Evolutionary conservation across 225 moss, liverwort and hornwort species (phyloP).

Genomic region (Sphagnum tenellum): DNA sequence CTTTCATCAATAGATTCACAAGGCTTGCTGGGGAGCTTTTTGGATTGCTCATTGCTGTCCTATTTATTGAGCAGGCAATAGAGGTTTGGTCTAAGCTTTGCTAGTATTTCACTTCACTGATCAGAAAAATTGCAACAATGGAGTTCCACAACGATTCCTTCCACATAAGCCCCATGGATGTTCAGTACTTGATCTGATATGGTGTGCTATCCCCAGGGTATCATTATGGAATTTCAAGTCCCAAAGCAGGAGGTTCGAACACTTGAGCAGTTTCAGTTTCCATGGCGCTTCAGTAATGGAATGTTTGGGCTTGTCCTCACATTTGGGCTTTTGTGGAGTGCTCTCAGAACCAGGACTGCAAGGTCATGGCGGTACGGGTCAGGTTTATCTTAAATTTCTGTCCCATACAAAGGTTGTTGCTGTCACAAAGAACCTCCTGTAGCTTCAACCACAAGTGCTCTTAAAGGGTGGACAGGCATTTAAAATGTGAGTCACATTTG

Average conservation of each 20-base stretch:
- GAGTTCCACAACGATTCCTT: no score
- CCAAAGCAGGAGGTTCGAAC: constrained; percentile 30
- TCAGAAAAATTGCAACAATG: no score
- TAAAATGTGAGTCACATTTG: no score
- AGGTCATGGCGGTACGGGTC: constrained; percentile 56
- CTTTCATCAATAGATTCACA: constrained; percentile 69
- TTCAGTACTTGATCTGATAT: neutral
- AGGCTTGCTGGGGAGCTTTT: constrained; percentile 78
- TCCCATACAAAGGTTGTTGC: no score
- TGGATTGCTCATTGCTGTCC: constrained; percentile 66
- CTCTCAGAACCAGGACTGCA: constrained; percentile 51
- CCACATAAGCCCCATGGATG: no score
- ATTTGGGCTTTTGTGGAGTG: constrained; percentile 68
- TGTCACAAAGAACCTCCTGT: no score
- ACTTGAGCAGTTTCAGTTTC: constrained; percentile 31
- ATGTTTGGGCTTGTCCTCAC: constrained; percentile 62
- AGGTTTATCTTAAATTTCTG: constrained; percentile 14
- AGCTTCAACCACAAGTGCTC: no score
- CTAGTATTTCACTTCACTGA: no score
- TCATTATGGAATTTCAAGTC: constrained; percentile 50
- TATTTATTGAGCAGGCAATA: constrained; percentile 69
- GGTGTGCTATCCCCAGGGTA: constrained; percentile 34
- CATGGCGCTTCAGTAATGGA: constrained; percentile 77
- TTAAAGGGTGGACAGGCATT: no score
- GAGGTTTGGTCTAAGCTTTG: constrained; percentile 26